phyloP scores from a whole-genome alignment of 2,329 filamentous ascomycete genomes.

The Amauroascus verrucosus region DNA sequence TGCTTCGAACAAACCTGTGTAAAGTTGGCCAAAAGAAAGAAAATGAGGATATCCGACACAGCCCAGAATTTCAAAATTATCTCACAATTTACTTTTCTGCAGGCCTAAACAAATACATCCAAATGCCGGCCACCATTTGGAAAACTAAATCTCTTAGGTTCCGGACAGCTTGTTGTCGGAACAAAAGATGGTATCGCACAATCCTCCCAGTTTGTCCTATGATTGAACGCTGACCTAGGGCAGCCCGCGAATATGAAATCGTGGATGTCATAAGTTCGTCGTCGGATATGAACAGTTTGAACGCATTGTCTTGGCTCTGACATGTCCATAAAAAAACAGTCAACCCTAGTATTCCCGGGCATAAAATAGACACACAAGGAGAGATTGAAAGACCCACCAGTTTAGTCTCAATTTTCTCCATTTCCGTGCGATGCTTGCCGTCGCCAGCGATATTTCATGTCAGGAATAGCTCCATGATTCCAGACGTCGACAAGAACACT shows the following conservation, averaged over 20 bases:
- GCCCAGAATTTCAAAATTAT: too few relatives aligned
- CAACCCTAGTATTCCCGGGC: not conserved
- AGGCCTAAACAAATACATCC: too few relatives aligned
- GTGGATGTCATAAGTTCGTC: not conserved
- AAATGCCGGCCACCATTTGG: too few relatives aligned
- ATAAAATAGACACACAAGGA: not conserved
- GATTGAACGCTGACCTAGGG: too few relatives aligned
- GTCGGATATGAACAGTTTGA: not conserved
- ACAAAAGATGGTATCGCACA: too few relatives aligned
- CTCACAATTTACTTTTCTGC: too few relatives aligned
- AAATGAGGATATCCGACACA: too few relatives aligned
- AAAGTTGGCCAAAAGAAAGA: too few relatives aligned
- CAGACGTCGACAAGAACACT: constrained; percentile 42
- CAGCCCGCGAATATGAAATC: not conserved
- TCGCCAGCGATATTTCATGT: constrained; percentile 1
- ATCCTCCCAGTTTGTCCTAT: too few relatives aligned
- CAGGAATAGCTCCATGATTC: constrained; percentile 16
- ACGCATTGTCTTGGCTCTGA: not conserved
- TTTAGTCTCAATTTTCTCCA: not conserved
- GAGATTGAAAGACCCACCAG: not conserved
- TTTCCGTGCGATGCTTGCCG: not conserved
- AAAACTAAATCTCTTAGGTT: too few relatives aligned
- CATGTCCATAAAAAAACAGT: not conserved
- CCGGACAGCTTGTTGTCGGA: too few relatives aligned
- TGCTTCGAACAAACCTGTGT: too few relatives aligned